These are phyloP conservation scores for Poa annua DNA, from an alignment of 176 grass and related monocot species.

Conservation along the genomic window DNA sequence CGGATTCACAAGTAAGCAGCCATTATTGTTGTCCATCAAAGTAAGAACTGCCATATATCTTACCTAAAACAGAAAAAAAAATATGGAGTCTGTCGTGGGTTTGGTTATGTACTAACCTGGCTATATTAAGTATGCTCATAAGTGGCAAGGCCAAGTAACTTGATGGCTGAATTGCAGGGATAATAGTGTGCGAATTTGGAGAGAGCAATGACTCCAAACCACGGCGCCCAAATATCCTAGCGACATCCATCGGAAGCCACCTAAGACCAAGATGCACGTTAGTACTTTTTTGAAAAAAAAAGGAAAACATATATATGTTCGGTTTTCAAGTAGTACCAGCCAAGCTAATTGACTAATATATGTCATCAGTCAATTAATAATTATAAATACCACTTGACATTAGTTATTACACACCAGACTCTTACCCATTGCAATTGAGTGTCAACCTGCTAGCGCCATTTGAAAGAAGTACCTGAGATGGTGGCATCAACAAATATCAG, in stretches of 20 bases:
- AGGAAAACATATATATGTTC: not conserved
- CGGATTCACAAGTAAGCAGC: slow-evolving; percentile 29
- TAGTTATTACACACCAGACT: slow-evolving; percentile 17
- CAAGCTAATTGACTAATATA: slow-evolving; percentile 9
- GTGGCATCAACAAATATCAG: slow-evolving; percentile 28
- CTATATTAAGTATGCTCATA: slow-evolving; percentile 97
- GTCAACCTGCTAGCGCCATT: slow-evolving; percentile 89
- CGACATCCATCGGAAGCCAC: slow-evolving; percentile 92
- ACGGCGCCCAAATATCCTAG: slow-evolving; percentile 75
- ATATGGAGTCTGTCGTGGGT: slow-evolving; percentile 15
- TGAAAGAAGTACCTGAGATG: slow-evolving; percentile 76
- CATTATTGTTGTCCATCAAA: slow-evolving; percentile 37
- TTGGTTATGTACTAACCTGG: slow-evolving; percentile 65
- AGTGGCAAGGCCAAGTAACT: slow-evolving; percentile 92
- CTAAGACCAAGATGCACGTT: slow-evolving; percentile 46
- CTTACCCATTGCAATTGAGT: slow-evolving; percentile 95
- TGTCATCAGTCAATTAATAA: slow-evolving; percentile 11
- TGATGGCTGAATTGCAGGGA: slow-evolving; percentile 78
- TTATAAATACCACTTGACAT: slow-evolving; percentile 16
- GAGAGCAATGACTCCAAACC: slow-evolving; percentile 76
- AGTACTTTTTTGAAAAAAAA: slow-evolving; percentile 15
- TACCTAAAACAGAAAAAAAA: slow-evolving; percentile 27
- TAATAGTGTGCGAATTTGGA: slow-evolving; percentile 68
- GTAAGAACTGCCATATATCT: slow-evolving; percentile 34
- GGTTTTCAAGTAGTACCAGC: slow-evolving; percentile 1